phyloP scores from a whole-genome alignment of 495 filamentous ascomycete species.

The Opeltia flavorubescens region DNA sequence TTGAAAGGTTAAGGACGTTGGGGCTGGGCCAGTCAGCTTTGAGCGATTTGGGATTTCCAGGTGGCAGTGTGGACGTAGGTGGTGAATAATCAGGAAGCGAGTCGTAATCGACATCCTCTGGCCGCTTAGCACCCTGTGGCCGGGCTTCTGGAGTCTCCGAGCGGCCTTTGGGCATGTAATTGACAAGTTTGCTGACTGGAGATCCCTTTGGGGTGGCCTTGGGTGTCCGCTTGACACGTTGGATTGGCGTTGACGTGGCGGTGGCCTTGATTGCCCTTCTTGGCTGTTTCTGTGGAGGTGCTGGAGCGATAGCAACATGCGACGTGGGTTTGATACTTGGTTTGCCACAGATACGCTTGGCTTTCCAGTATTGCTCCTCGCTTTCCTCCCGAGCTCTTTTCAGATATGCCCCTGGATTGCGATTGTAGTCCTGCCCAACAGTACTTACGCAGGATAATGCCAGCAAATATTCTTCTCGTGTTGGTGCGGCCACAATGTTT shows the following conservation, averaged over 20 bases:
- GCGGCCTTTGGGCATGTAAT: constrained; percentile 27
- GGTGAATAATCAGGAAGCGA: constrained; percentile 68
- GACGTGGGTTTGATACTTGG: constrained; percentile 10
- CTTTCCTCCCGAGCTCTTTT: constrained; percentile 48
- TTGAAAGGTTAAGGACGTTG: constrained; percentile 60
- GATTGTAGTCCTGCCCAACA: constrained; percentile 42
- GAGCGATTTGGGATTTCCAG: constrained; percentile 48
- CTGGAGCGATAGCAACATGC: constrained; percentile 13
- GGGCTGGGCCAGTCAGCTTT: constrained; percentile 78
- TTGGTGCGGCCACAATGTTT: constrained; percentile 47
- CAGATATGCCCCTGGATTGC: constrained; percentile 45
- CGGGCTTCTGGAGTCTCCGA: constrained; percentile 27
- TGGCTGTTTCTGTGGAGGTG: constrained; percentile 21
- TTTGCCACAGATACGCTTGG: constrained; percentile 20
- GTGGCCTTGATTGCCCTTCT: constrained; percentile 15
- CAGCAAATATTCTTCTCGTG: constrained; percentile 53
- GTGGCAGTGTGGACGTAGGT: constrained; percentile 47
- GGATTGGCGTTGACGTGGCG: constrained; percentile 14
- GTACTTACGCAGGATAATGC: constrained; percentile 53
- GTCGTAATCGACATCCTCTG: constrained; percentile 76
- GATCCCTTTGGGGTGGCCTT: constrained; percentile 33
- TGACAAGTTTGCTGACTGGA: constrained; percentile 22
- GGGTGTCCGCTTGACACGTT: constrained; percentile 31
- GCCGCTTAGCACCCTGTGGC: constrained; percentile 41
- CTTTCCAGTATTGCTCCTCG: constrained; percentile 35